These are phyloP conservation scores for Lactifluus volemus DNA, from an alignment of 768 basidiomycete genomes.

Conservation along the genomic window DNA sequence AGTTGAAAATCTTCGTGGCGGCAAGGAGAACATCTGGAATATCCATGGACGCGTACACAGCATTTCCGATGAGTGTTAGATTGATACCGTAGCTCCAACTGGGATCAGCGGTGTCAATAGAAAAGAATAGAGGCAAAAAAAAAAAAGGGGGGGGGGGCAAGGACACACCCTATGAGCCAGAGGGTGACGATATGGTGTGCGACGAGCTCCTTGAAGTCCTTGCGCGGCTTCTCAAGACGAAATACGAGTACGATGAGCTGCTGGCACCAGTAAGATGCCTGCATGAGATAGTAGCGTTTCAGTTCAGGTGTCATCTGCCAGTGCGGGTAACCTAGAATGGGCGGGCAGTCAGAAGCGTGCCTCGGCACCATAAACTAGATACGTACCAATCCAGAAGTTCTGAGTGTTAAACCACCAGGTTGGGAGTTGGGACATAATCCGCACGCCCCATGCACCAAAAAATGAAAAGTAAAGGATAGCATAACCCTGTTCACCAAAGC, in stretches of 20 bases:
- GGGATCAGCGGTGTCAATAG: constrained; percentile 7
- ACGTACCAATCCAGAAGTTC: constrained; percentile 74
- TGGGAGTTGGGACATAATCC: constrained; percentile 72
- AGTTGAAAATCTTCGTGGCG: constrained; percentile 84
- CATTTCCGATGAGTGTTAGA: constrained; percentile 80
- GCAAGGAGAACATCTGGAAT: constrained; percentile 85
- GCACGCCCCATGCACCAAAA: constrained; percentile 65
- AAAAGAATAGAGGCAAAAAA: neutral
- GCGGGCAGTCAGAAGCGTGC: neutral
- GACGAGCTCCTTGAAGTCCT: constrained; percentile 82
- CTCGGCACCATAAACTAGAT: neutral
- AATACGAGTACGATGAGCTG: constrained; percentile 81
- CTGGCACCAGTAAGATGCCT: constrained; percentile 90
- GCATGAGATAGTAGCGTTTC: constrained; percentile 91
- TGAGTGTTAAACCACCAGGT: constrained; percentile 83
- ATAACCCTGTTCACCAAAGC: constrained; percentile 92
- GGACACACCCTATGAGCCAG: constrained; percentile 79
- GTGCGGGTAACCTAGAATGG: constrained; percentile 68
- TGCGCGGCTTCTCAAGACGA: constrained; percentile 87
- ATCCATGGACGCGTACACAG: constrained; percentile 96
- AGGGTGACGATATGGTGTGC: constrained; percentile 89
- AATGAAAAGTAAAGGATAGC: constrained; percentile 70
- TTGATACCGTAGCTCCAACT: constrained; percentile 84
- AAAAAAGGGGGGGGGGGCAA: neutral
- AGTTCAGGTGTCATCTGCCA: constrained; percentile 80